Conservation (phyloP, 495 filamentous ascomycete genomes). For the Apodospora peruviana region DNA sequence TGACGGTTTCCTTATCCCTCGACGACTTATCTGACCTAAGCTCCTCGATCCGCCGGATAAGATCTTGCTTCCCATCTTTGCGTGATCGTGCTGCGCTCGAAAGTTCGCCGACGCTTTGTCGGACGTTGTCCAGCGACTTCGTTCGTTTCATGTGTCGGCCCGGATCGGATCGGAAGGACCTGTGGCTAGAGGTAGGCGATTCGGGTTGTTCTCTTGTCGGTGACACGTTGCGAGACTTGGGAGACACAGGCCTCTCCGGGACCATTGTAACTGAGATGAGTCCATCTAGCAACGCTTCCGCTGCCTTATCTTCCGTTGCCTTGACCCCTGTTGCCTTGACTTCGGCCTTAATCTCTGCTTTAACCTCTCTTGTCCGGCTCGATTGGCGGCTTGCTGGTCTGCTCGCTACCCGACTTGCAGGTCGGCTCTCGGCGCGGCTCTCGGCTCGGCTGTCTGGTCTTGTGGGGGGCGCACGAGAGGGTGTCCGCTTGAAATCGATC, state of each 20-base stretch:
- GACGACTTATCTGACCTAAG: background rate
- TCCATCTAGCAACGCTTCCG: background rate
- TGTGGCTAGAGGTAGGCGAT: background rate
- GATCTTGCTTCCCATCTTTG: background rate
- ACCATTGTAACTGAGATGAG: background rate
- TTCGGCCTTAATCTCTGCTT: too few species aligned
- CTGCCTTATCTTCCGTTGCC: background rate
- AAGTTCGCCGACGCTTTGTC: background rate
- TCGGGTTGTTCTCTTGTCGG: background rate
- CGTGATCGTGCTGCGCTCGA: background rate
- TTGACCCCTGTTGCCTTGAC: background rate
- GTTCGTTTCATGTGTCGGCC: background rate
- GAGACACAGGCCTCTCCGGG: constrained; percentile 1
- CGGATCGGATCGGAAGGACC: background rate
- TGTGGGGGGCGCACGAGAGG: constrained; percentile 3
- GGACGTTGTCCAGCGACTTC: background rate
- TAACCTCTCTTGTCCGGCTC: background rate
- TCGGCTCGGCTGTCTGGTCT: constrained; percentile 7
- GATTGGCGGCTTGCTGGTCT: background rate
- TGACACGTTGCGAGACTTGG: background rate
- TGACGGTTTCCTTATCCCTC: background rate
- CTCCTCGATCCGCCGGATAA: background rate
- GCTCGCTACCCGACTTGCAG: background rate
- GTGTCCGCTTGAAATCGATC: constrained; percentile 6
- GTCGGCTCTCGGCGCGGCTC: background rate